phyloP scores from a whole-genome alignment of 352 stramenopile species.

The Globisporangium nagaii region DNA sequence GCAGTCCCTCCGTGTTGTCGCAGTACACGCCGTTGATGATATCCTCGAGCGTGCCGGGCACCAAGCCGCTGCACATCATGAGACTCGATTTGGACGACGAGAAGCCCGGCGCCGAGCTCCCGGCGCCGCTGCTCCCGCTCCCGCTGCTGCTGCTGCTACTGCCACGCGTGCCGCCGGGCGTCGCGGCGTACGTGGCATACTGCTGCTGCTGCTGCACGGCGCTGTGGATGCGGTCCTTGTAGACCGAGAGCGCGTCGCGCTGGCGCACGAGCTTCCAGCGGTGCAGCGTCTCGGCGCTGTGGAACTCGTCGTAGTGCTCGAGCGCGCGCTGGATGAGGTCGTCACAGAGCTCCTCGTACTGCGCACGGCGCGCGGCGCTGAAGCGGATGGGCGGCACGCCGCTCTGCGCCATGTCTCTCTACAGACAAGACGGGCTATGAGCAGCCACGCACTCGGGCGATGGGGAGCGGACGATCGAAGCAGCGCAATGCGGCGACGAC shows the following conservation, averaged over 20 bases:
- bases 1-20: slow-evolving; percentile 52
- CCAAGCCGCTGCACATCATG: slow-evolving; percentile 49
- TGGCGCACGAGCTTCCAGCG: slow-evolving; percentile 57
- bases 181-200: neutral
- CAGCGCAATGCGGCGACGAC: neutral
- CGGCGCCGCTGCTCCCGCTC: neutral
- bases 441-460: too few species aligned
- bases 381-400: slow-evolving; percentile 36
- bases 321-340: slow-evolving; percentile 56
- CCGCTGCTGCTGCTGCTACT: neutral
- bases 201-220: slow-evolving; percentile 2
- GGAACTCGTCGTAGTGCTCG: slow-evolving; percentile 49
- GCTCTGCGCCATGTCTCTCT: neutral
- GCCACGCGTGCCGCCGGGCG: neutral
- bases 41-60: slow-evolving; percentile 54
- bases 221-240: slow-evolving; percentile 17
- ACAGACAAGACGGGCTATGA: neutral
- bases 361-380: slow-evolving; percentile 20
- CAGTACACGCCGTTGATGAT: slow-evolving; percentile 41
- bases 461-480: neutral
- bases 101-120: too few species aligned
- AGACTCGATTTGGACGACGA: slow-evolving; percentile 28
- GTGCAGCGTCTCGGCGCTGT: slow-evolving; percentile 24
- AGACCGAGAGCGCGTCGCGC: slow-evolving; percentile 52
- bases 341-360: slow-evolving; percentile 47